A percentile compares a stretch with the other conserved stretches of the same genome.
Conservation (phyloP, 768 basidiomycete genomes). For the Porphyrellus cyaneotinctus region DNA sequence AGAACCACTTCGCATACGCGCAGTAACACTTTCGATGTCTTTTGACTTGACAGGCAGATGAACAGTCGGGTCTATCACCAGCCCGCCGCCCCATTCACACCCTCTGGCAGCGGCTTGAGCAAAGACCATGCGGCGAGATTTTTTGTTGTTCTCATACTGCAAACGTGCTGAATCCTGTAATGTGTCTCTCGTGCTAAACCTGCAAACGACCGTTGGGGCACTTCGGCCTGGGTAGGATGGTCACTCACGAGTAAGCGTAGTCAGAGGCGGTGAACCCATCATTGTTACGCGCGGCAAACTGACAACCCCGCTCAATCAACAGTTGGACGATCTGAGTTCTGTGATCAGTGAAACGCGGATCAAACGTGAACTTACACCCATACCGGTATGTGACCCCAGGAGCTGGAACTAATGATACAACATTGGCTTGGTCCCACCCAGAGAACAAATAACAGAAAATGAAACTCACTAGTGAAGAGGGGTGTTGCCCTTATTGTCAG, state of each 20-base stretch:
- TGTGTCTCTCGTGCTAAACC: constrained; percentile 70
- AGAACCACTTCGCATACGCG: constrained; percentile 75
- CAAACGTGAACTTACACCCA: constrained; percentile 24
- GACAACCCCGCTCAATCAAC: constrained; percentile 86
- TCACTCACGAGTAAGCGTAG: constrained; percentile 63
- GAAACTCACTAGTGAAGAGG: constrained; percentile 83
- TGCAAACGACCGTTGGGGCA: constrained; percentile 27
- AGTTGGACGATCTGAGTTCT: constrained; percentile 66
- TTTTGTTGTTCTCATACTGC: constrained; percentile 79
- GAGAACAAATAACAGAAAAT: neutral
- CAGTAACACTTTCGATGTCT: constrained; percentile 35
- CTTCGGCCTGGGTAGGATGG: neutral
- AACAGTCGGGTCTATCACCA: constrained; percentile 40
- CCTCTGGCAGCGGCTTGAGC: constrained; percentile 70
- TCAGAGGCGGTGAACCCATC: constrained; percentile 90
- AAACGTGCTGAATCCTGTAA: constrained; percentile 76
- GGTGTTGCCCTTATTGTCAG: constrained; percentile 90
- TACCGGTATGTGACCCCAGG: constrained; percentile 82
- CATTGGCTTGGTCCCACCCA: constrained; percentile 5
- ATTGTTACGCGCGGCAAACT: constrained; percentile 79
- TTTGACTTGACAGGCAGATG: constrained; percentile 46
- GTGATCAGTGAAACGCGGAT: constrained; percentile 11
- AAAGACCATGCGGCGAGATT: constrained; percentile 63
- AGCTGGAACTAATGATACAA: constrained; percentile 59
- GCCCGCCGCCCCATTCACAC: constrained; percentile 51